phyloP scores from a whole-genome alignment of 208 protist genomes.

The Porcisia hertigi region DNA sequence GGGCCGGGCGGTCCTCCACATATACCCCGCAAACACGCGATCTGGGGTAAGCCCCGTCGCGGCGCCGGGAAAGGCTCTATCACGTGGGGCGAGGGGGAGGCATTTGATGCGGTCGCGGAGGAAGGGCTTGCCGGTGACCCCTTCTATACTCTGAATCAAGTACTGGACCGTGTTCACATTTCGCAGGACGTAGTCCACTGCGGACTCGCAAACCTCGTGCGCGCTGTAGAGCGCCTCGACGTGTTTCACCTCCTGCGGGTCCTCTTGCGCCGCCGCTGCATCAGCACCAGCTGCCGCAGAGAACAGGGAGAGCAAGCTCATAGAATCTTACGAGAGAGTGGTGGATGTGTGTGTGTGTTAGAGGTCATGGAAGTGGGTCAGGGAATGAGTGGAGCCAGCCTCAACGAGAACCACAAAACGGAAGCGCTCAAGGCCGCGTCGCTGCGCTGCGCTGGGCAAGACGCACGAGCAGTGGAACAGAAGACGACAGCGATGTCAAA shows the following conservation, averaged over 20 bases:
- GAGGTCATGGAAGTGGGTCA: no score
- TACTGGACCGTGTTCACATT: slow-evolving; percentile 87
- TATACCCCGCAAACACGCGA: slow-evolving; percentile 64
- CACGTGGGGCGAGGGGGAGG: slow-evolving; percentile 27
- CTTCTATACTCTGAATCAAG: slow-evolving; percentile 77
- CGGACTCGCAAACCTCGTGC: slow-evolving; percentile 66
- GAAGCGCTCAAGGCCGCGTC: no score
- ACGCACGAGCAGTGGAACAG: no score
- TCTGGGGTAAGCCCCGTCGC: slow-evolving; percentile 21
- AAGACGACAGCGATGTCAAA: background rate
- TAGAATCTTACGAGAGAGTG: background rate
- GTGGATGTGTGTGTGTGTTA: background rate
- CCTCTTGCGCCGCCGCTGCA: background rate
- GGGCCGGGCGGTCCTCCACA: slow-evolving; percentile 63
- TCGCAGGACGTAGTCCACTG: slow-evolving; percentile 69
- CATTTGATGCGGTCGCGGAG: slow-evolving; percentile 80
- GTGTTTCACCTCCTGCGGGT: background rate
- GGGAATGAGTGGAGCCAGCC: background rate
- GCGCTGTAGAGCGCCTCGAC: slow-evolving; percentile 22
- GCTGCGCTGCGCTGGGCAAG: no score
- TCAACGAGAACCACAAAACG: background rate
- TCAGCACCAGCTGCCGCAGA: background rate
- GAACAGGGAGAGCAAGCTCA: background rate
- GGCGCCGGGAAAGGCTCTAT: background rate
- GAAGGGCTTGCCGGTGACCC: slow-evolving; percentile 56